Conservation (phyloP, 2,329 filamentous ascomycete genomes). For the Pseudogymnoascus sp. region DNA sequence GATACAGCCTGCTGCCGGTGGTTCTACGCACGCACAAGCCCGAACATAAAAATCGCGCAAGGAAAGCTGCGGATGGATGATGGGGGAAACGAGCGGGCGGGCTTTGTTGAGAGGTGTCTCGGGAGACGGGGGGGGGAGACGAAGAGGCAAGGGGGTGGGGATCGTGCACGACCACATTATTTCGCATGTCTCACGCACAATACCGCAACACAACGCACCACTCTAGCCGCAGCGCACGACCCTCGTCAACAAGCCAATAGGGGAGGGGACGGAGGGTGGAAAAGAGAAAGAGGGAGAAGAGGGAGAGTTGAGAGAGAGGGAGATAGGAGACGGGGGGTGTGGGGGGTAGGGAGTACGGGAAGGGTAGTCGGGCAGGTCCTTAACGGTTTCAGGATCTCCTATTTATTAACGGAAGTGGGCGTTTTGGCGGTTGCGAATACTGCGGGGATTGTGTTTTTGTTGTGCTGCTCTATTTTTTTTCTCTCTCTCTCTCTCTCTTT, state of each 20-base stretch:
- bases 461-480: no score
- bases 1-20: neutral
- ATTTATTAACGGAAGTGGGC: no score
- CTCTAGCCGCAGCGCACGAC: neutral
- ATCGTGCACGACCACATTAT: neutral
- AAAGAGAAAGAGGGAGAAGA: neutral
- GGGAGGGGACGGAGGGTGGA: no score
- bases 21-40: neutral
- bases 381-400: no score
- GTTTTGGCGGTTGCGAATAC: no score
- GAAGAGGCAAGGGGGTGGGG: neutral
- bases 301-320: slow-evolving; percentile 11
- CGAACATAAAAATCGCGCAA: neutral
- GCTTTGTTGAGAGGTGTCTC: neutral
- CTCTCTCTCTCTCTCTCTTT: no score
- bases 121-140: neutral
- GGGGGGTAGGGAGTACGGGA: no score
- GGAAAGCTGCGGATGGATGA: neutral
- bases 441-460: no score
- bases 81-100: neutral
- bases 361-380: no score
- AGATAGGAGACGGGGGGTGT: neutral
- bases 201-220: neutral
- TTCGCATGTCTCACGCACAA: neutral
- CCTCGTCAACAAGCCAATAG: neutral